phyloP scores from a whole-genome alignment of 2,329 filamentous ascomycete species.

The Cercospora sesami region DNA sequence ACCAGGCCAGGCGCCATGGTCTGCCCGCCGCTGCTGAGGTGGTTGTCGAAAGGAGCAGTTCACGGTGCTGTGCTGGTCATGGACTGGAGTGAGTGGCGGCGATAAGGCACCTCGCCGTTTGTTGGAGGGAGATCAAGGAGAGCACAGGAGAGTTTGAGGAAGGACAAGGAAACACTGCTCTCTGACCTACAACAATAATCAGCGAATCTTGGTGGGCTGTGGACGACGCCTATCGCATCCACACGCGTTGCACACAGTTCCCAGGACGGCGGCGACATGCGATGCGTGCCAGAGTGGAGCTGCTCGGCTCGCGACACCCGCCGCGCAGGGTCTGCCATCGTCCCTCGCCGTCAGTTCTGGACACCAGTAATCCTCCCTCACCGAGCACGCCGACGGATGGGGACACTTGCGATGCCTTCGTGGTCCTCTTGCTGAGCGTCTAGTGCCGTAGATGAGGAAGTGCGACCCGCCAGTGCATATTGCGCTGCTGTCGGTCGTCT shows the following conservation, averaged over 20 bases:
- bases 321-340: neutral
- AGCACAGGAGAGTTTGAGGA: neutral
- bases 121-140: neutral
- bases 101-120: neutral
- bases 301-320: neutral
- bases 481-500: neutral
- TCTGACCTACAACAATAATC: neutral
- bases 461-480: neutral
- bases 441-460: neutral
- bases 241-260: neutral
- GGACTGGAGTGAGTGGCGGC: neutral
- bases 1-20: slow-evolving; percentile 61
- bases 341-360: neutral
- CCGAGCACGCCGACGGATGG: neutral
- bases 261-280: slow-evolving; percentile 12
- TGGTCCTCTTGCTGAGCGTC: neutral
- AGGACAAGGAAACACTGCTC: neutral
- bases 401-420: too few relatives aligned
- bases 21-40: neutral
- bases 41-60: neutral
- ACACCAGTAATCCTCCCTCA: neutral
- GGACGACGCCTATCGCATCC: neutral
- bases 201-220: neutral
- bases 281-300: slow-evolving; percentile 1
- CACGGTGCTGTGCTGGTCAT: neutral